Percentiles rank a stretch among this genome's conserved stretches.
Conservation (phyloP, 352 stramenopile species). For the Globisporangium paddicum region DNA sequence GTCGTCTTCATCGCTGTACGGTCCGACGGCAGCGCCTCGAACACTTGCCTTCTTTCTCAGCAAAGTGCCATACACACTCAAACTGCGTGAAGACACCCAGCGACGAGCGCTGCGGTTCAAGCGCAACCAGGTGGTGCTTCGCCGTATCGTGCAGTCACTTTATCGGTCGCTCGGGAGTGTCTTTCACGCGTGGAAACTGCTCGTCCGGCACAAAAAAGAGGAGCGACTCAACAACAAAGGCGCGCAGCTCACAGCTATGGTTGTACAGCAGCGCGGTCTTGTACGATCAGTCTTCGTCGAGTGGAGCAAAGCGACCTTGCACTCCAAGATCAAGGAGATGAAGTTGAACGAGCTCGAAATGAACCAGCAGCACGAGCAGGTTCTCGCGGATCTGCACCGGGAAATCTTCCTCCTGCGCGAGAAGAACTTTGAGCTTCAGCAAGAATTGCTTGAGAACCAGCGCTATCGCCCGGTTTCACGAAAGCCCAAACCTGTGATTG, state of each 20-base stretch:
- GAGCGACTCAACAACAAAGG: conserved; percentile 45
- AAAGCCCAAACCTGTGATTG: not conserved
- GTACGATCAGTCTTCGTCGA: conserved; percentile 44
- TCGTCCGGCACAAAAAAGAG: conserved; percentile 25
- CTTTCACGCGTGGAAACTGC: conserved; percentile 50
- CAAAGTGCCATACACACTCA: conserved; percentile 36
- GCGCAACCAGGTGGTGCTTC: conserved; percentile 38
- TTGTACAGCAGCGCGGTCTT: conserved; percentile 44
- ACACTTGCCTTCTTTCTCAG: conserved; percentile 43
- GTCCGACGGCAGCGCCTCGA: conserved; percentile 14
- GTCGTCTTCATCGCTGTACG: conserved; percentile 6
- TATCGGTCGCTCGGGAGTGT: conserved; percentile 45
- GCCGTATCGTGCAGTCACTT: conserved; percentile 45
- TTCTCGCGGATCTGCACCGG: conserved; percentile 25
- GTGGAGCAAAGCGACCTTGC: conserved; percentile 35
- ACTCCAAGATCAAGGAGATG: conserved; percentile 21
- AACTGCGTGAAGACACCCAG: conserved; percentile 35
- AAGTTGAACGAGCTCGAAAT: conserved; percentile 16
- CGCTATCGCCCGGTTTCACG: not conserved
- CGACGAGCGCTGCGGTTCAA: conserved; percentile 25
- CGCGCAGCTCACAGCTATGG: conserved; percentile 43
- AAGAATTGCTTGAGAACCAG: conserved; percentile 2
- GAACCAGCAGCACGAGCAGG: conserved; percentile 27
- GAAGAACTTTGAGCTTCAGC: conserved; percentile 22
- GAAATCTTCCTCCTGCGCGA: conserved; percentile 38